Evolutionary conservation across 2,329 filamentous ascomycete genomes (phyloP).

Genomic region (Aspergillus costaricaensis): DNA sequence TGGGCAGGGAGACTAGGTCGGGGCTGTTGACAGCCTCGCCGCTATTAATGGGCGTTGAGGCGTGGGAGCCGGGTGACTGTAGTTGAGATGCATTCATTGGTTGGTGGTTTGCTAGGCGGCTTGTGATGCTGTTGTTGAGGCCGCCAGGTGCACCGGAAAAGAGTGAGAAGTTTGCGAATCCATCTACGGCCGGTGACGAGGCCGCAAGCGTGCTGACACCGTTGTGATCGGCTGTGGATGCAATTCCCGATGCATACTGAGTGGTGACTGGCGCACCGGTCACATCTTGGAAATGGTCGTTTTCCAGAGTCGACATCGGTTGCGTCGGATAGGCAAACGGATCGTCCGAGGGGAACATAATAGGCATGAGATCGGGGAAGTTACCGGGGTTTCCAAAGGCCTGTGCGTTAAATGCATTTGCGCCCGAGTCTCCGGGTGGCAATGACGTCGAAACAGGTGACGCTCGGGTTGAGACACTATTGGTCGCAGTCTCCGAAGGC

Average conservation of each 20-base stretch:
- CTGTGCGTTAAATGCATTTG: constrained; percentile 33
- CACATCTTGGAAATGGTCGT: constrained; percentile 43
- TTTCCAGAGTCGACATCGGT: constrained; percentile 50
- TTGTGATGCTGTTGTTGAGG: constrained; percentile 32
- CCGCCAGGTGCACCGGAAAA: constrained; percentile 25
- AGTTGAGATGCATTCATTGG: constrained; percentile 29
- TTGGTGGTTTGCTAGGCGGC: constrained; percentile 26
- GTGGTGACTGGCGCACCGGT: constrained; percentile 14
- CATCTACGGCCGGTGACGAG: constrained; percentile 30
- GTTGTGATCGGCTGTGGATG: constrained; percentile 12
- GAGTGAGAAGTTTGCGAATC: constrained; percentile 29
- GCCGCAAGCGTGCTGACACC: constrained; percentile 15
- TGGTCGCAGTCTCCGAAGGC: constrained; percentile 27
- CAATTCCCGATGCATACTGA: constrained; percentile 26
- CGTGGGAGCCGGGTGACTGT: constrained; percentile 38
- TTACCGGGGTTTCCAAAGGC: constrained; percentile 35
- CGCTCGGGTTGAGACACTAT: constrained; percentile 23
- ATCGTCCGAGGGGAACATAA: constrained; percentile 55
- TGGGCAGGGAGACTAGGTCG: constrained; percentile 45
- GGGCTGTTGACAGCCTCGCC: constrained; percentile 40
- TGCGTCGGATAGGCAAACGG: constrained; percentile 55
- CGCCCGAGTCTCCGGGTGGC: constrained; percentile 27
- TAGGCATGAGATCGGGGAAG: constrained; percentile 51
- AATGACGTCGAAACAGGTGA: constrained; percentile 25
- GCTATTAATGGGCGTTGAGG: constrained; percentile 29